Conservation (phyloP, 2,329 filamentous ascomycete genomes). For the Neonectria punicea region DNA sequence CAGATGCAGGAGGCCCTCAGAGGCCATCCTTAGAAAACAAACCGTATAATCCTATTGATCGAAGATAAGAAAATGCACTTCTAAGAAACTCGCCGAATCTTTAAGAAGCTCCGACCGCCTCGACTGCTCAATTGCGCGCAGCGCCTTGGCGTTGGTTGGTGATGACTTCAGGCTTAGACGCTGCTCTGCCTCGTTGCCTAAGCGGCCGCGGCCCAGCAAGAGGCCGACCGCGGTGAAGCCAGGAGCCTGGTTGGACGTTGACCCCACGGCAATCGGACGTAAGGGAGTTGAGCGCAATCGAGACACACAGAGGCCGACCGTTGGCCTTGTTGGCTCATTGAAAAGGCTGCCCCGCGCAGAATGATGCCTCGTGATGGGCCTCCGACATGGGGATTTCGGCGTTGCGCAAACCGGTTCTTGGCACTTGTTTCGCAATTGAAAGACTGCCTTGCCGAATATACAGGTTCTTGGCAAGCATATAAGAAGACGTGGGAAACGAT, state of each 20-base stretch:
- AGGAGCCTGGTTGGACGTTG: slow-evolving; percentile 1
- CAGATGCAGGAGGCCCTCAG: background rate
- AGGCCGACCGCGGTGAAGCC: slow-evolving; percentile 6
- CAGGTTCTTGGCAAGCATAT: background rate
- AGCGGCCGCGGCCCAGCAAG: slow-evolving; percentile 23
- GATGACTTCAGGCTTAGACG: slow-evolving; percentile 3
- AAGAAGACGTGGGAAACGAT: slow-evolving; percentile 3
- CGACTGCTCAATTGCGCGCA: background rate
- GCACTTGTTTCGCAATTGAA: background rate
- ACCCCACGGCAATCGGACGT: background rate
- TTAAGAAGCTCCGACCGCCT: background rate
- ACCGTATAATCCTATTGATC: background rate
- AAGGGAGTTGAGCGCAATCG: slow-evolving; percentile 16
- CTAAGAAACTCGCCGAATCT: background rate
- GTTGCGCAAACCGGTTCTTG: background rate
- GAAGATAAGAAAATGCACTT: slow-evolving; percentile 1
- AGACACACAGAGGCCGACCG: slow-evolving; percentile 8
- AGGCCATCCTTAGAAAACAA: background rate
- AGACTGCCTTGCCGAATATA: background rate
- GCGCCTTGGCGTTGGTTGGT: slow-evolving; percentile 11
- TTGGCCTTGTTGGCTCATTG: slow-evolving; percentile 4
- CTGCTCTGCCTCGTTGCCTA: slow-evolving; percentile 29
- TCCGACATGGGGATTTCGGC: slow-evolving; percentile 28
- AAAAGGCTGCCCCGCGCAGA: background rate
- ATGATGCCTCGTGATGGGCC: slow-evolving; percentile 33